A percentile compares a stretch with the other conserved stretches of the same genome.
Evolutionary conservation across 2,329 filamentous ascomycete species (phyloP).

Genomic region (Cladorrhinum sp.): DNA sequence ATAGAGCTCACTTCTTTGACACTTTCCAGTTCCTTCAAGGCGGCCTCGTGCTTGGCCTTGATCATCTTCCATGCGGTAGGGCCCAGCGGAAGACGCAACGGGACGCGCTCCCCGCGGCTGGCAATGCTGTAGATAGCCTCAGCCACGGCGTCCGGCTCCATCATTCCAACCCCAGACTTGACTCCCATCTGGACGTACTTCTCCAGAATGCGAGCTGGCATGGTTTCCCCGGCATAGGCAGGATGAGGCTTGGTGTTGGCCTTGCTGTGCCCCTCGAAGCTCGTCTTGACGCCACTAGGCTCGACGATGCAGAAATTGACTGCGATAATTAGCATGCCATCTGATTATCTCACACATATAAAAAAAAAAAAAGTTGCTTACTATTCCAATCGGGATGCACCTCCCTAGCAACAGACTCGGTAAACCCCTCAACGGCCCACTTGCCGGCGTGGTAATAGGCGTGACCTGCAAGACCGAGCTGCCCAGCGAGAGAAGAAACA

Average conservation of each 20-base stretch:
- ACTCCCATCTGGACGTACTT: conserved; percentile 27
- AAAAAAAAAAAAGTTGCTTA: conserved; percentile 3
- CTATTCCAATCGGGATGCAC: conserved; percentile 41
- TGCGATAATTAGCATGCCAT: background rate
- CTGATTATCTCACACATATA: too few relatives aligned
- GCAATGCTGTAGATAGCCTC: conserved; percentile 37
- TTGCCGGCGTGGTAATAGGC: conserved; percentile 42
- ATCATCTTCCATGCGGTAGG: conserved; percentile 32
- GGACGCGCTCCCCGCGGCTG: conserved; percentile 36
- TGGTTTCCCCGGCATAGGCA: conserved; percentile 35
- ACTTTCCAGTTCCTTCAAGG: conserved; percentile 15
- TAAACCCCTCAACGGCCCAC: conserved; percentile 48
- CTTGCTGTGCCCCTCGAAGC: conserved; percentile 33
- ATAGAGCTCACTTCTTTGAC: conserved; percentile 19
- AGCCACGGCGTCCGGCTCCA: conserved; percentile 32
- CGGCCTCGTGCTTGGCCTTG: conserved; percentile 16
- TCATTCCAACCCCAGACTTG: conserved; percentile 31
- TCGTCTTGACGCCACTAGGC: conserved; percentile 39
- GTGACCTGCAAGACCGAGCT: conserved; percentile 31
- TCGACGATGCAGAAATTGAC: conserved; percentile 43
- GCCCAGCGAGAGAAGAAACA: conserved; percentile 52
- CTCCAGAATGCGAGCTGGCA: conserved; percentile 33
- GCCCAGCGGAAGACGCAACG: conserved; percentile 42
- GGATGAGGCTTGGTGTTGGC: conserved; percentile 36
- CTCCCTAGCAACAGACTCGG: conserved; percentile 44